Conservation (phyloP, 441 rosid species). For the Aquilaria agallochum region DNA sequence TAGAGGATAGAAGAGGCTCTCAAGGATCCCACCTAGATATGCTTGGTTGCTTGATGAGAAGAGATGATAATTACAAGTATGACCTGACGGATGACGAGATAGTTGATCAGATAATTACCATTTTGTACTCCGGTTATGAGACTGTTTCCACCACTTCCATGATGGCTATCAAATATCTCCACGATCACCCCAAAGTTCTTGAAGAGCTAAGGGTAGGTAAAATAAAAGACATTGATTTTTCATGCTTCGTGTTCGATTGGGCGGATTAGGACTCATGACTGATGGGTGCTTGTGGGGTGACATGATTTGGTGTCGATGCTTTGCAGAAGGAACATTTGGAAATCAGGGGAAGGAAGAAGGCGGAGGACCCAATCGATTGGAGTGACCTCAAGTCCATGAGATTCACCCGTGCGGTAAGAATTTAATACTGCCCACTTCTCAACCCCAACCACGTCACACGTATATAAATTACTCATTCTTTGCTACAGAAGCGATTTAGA, state of each 20-base stretch:
- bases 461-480: too few species aligned
- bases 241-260: not conserved
- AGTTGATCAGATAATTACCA: slow-evolving; percentile 80
- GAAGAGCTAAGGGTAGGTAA: slow-evolving; percentile 67
- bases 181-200: slow-evolving; percentile 76
- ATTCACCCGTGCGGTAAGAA: slow-evolving; percentile 78
- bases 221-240: not conserved
- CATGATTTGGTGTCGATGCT: not conserved
- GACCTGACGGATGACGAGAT: slow-evolving; percentile 62
- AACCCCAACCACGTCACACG: too few species aligned
- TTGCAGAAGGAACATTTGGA: slow-evolving; percentile 69
- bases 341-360: slow-evolving; percentile 53
- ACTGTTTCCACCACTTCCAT: slow-evolving; percentile 91
- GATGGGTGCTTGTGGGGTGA: too few species aligned
- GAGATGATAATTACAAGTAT: slow-evolving; percentile 38
- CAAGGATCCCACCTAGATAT: slow-evolving; percentile 51
- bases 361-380: slow-evolving; percentile 57
- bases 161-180: slow-evolving; percentile 90
- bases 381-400: slow-evolving; percentile 72
- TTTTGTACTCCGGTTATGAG: slow-evolving; percentile 86
- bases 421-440: not conserved
- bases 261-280: slow-evolving; percentile 2
- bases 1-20: slow-evolving; percentile 51
- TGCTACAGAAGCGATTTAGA: not conserved
- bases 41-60: slow-evolving; percentile 70